Evolutionary conservation across 352 stramenopile species (phyloP).

Genomic region (Globisporangium orthogonon): DNA sequence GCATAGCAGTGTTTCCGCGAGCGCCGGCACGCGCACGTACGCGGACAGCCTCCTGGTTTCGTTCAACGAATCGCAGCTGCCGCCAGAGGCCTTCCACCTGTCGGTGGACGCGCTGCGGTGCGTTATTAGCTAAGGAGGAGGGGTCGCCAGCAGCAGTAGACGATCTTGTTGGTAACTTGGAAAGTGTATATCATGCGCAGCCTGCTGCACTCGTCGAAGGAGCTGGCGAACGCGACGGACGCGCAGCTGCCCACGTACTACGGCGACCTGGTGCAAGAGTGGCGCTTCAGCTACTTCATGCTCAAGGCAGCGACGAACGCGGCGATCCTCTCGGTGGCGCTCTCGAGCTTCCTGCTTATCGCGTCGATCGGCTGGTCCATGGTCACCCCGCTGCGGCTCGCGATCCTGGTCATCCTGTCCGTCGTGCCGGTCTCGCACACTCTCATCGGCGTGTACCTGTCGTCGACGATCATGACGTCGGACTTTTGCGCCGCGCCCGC

Average conservation of each 20-base stretch:
- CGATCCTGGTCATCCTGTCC: conserved; percentile 72
- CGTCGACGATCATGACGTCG: conserved; percentile 72
- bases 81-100: conserved; percentile 49
- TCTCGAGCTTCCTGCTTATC: conserved; percentile 77
- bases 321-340: conserved; percentile 62
- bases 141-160: too few species aligned
- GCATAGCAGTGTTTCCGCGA: conserved; percentile 25
- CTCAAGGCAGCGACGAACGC: conserved; percentile 78
- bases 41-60: conserved; percentile 57
- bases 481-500: conserved; percentile 71
- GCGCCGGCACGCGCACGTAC: conserved; percentile 29
- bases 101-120: conserved; percentile 53
- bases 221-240: conserved; percentile 42
- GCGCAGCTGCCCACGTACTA: conserved; percentile 55
- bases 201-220: conserved; percentile 49
- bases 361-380: conserved; percentile 78
- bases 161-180: too few species aligned
- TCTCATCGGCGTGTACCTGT: conserved; percentile 70
- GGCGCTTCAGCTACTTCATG: conserved; percentile 74
- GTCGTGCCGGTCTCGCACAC: conserved; percentile 77
- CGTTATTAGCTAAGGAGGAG: neutral
- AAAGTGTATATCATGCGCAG: conserved; percentile 5
- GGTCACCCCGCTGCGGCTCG: conserved; percentile 59
- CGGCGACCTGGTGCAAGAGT: conserved; percentile 40
- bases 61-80: conserved; percentile 71